A percentile compares a stretch with the other conserved stretches of the same genome.
Evolutionary conservation across 2,329 filamentous ascomycete species (phyloP).

Genomic region (Neurospora sp.): DNA sequence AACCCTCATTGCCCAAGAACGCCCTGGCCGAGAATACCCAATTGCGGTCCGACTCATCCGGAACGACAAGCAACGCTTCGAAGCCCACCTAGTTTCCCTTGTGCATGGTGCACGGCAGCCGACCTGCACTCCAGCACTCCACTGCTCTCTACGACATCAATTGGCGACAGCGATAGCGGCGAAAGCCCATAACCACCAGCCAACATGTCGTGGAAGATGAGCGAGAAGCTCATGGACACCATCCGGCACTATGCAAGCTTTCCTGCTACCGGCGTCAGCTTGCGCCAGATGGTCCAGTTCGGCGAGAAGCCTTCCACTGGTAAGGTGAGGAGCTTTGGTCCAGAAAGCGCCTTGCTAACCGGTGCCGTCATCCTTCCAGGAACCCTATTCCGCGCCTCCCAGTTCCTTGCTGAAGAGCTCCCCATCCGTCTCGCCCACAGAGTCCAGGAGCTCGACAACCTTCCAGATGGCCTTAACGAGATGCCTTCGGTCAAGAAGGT

Average conservation of each 20-base stretch:
- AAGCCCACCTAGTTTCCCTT: not conserved
- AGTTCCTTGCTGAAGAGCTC: constrained; percentile 96
- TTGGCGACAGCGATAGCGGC: constrained; percentile 17
- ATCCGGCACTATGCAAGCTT: constrained; percentile 97
- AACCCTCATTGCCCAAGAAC: not conserved
- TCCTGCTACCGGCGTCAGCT: constrained; percentile 88
- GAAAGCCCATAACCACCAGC: constrained; percentile 11
- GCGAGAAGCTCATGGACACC: constrained; percentile 85
- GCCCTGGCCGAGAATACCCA: not conserved
- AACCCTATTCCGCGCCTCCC: constrained; percentile 91
- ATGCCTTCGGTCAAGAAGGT: constrained; percentile 96
- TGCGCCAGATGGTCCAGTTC: constrained; percentile 99
- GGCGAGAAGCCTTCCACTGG: constrained; percentile 86
- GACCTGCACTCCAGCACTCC: constrained; percentile 3
- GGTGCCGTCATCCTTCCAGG: constrained; percentile 38
- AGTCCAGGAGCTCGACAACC: constrained; percentile 82
- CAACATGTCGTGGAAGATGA: constrained; percentile 88
- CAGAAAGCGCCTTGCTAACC: constrained; percentile 5
- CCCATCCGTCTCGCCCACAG: constrained; percentile 94
- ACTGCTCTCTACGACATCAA: constrained; percentile 11
- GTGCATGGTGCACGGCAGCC: constrained; percentile 15
- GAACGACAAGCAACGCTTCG: not conserved
- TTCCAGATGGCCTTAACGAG: constrained; percentile 92
- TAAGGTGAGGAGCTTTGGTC: constrained; percentile 24
- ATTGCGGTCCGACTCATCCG: not conserved